Conservation (phyloP, 2,329 filamentous ascomycete genomes). For the Fusarium irregulare region DNA sequence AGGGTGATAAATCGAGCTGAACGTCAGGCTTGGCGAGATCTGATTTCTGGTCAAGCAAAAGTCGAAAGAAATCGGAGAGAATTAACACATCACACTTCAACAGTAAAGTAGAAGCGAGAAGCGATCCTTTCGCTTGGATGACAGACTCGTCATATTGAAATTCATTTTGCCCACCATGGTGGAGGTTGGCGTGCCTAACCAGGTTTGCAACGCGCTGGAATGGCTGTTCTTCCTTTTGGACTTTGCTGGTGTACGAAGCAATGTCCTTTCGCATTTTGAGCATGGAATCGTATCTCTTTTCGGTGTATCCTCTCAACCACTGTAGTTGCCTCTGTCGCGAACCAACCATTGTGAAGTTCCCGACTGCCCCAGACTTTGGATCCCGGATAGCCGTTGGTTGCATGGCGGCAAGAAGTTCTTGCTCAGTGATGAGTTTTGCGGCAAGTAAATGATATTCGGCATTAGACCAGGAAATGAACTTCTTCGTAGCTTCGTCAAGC, state of each 20-base stretch:
- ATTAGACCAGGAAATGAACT: slow-evolving; percentile 5
- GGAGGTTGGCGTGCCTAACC: background rate
- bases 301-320: background rate
- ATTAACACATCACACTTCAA: slow-evolving; percentile 1
- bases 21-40: background rate
- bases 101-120: background rate
- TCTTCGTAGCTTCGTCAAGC: background rate
- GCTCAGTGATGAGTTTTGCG: background rate
- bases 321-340: background rate
- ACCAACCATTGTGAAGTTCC: background rate
- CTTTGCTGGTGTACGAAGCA: background rate
- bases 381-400: fast-evolving
- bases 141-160: background rate
- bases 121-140: background rate
- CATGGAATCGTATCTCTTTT: background rate
- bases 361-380: background rate
- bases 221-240: background rate
- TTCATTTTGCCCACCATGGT: background rate
- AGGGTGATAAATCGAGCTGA: background rate
- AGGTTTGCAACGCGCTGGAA: slow-evolving; percentile 3
- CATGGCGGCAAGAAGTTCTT: background rate
- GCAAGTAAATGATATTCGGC: background rate
- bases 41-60: background rate
- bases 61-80: background rate
- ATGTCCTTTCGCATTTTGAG: background rate